Evolutionary conservation across 345 rosid species (phyloP), one percentile per base, ranked within the genome.

Genomic region (Noccaea bulbosa): DNA sequence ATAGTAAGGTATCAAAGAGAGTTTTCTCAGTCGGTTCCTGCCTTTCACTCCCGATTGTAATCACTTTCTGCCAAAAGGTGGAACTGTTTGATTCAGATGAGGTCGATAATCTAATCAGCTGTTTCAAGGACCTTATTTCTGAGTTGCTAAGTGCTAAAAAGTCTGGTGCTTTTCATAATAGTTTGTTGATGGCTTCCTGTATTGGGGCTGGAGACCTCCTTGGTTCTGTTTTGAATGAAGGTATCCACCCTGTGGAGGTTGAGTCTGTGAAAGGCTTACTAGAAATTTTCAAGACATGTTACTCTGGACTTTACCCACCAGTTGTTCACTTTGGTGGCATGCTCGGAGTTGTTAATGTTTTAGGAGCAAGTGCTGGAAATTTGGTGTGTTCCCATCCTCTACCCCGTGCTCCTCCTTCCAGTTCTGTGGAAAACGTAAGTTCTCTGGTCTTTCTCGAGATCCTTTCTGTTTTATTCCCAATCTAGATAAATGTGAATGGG

Each of bases 351-450:
- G 85, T 88, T 72, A 93, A 89, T 76, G 83, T 87, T 57, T 77
- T 88, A 70, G 97, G 96, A 75, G 97, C 93, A 39, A 83, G 87
- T 72, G 89, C 92, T 54, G 98, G 97, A 55, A 76, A 78, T 86
- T 77, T 83, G 79, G 75, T 85, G 69, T 74, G 64, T 75, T 56
- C 62, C 54, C 82, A 76, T 79, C 79, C 83, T 35, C 68, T 65
- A 61, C 84, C 80, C 14, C 78, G 81, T 48, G 72, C 81, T 48
- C 55, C 53, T 44, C 62, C 69, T 37, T 43, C 71, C 15, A 74
- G 70, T 63, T 78, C 61, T 70, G 81, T 78, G 55, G 87, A 74
- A 68, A 85, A 84, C 79, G 96, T 93, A 76, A 54, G 37, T 48
- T 64, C 35, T 44, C 24, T 66, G 37, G n/a, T 50, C 9, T 50